Conservation (phyloP, 441 rosid species). For the Rhodomyrtus psidioides region DNA sequence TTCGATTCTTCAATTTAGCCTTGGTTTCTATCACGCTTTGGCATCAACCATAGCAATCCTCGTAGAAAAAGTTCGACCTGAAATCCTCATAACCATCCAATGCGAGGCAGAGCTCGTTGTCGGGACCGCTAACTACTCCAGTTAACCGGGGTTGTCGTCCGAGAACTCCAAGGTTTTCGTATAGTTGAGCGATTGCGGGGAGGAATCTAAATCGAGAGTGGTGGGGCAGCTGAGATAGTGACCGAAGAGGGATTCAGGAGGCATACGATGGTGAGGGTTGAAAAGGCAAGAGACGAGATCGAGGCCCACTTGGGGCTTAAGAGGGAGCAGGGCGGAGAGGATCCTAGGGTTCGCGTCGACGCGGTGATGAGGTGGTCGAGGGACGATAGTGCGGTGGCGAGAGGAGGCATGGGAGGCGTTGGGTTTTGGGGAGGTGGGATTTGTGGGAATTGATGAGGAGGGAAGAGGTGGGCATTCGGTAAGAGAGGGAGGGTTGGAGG, state of each 20-base stretch:
- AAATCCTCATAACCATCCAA: conserved; percentile 38
- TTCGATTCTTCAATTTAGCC: no score
- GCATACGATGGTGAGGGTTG: conserved; percentile 61
- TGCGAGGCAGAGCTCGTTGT: conserved; percentile 35
- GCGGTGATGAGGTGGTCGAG: conserved; percentile 27
- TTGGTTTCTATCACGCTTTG: no score
- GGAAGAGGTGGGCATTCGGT: conserved; percentile 7
- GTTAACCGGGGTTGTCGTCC: neutral
- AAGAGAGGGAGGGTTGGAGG: conserved; percentile 5
- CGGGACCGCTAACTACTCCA: conserved; percentile 8
- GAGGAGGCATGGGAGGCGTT: conserved; percentile 15
- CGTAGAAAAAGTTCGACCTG: conserved; percentile 42
- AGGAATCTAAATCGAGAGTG: conserved; percentile 6
- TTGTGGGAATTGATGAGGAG: neutral
- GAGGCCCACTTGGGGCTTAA: conserved; percentile 8
- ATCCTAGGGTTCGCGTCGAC: conserved; percentile 19
- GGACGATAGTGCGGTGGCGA: conserved; percentile 41
- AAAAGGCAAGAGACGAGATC: conserved; percentile 43
- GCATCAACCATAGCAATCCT: no score
- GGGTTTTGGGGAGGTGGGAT: conserved; percentile 11
- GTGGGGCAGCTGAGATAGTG: conserved; percentile 65
- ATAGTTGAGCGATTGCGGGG: conserved; percentile 32
- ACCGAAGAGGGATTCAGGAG: conserved; percentile 61
- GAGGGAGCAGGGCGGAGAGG: conserved; percentile 22
- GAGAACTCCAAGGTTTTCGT: conserved; percentile 29